Percentiles rank a stretch among this genome's conserved stretches.
phyloP scores from a whole-genome alignment of 768 basidiomycete genomes.

The Jaapia argillacea region DNA sequence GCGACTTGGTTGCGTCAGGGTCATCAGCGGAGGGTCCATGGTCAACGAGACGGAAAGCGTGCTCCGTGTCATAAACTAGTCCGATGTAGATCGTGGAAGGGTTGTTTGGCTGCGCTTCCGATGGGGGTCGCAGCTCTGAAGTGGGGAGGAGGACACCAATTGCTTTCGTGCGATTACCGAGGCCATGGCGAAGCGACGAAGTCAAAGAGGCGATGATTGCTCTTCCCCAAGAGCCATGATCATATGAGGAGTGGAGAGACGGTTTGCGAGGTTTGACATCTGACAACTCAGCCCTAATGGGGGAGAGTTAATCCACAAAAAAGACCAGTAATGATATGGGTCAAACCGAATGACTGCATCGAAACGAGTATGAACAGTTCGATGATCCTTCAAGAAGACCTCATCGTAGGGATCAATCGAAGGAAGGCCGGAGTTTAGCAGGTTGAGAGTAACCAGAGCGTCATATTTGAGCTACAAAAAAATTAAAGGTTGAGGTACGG shows the following conservation, averaged over 20 bases:
- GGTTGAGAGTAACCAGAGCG: slow-evolving; percentile 61
- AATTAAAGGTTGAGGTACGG: background rate
- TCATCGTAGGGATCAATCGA: slow-evolving; percentile 56
- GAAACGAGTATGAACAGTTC: slow-evolving; percentile 55
- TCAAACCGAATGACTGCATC: slow-evolving; percentile 62
- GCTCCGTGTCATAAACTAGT: slow-evolving; percentile 56
- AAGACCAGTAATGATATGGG: background rate
- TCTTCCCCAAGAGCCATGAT: slow-evolving; percentile 49
- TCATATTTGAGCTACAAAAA: slow-evolving; percentile 57
- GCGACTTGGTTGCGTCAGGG: slow-evolving; percentile 34
- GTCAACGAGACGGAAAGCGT: slow-evolving; percentile 83
- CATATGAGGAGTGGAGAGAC: slow-evolving; percentile 37
- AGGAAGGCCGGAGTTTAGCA: slow-evolving; percentile 36
- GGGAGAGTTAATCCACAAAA: slow-evolving; percentile 1
- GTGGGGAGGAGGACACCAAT: slow-evolving; percentile 50
- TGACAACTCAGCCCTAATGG: slow-evolving; percentile 44
- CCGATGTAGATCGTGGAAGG: slow-evolving; percentile 56
- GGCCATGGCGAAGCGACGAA: slow-evolving; percentile 45
- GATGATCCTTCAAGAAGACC: slow-evolving; percentile 66
- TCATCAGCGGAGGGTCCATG: slow-evolving; percentile 79
- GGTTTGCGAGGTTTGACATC: slow-evolving; percentile 32
- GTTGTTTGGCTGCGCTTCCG: slow-evolving; percentile 43
- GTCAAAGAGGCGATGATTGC: slow-evolving; percentile 46
- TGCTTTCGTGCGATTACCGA: slow-evolving; percentile 64
- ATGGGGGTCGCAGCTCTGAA: slow-evolving; percentile 33